A percentile compares a stretch with the other conserved stretches of the same genome.
phyloP scores from a whole-genome alignment of 2,329 filamentous ascomycete genomes.

The Scedosporium apiospermum region DNA sequence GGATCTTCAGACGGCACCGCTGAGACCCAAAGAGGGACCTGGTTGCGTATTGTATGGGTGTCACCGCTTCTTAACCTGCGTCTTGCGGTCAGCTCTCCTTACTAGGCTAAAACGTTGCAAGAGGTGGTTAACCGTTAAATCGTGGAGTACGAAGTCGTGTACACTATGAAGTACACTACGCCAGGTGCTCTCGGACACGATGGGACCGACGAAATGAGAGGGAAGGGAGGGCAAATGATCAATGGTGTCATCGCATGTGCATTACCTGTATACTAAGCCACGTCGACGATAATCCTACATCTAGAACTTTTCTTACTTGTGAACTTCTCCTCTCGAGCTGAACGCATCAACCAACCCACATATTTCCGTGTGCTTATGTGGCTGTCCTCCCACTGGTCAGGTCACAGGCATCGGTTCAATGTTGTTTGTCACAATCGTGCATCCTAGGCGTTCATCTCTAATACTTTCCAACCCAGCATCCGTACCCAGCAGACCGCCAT shows the following conservation, averaged over 20 bases:
- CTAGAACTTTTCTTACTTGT: not conserved
- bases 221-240: not conserved
- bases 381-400: not conserved
- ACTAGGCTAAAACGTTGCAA: not conserved
- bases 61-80: not conserved
- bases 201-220: no score
- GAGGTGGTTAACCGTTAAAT: no score
- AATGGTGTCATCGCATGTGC: not conserved
- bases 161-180: no score
- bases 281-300: not conserved
- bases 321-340: not conserved
- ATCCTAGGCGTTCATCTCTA: not conserved
- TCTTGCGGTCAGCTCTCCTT: not conserved
- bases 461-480: not conserved
- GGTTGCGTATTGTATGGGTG: not conserved
- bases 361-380: no score
- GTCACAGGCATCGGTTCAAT: not conserved
- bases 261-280: not conserved
- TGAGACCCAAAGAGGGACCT: not conserved
- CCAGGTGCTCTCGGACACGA: no score
- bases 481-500: not conserved
- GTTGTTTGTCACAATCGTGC: not conserved
- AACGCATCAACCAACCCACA: no score
- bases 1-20: not conserved
- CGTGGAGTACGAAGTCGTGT: no score